A percentile compares a stretch with the other conserved stretches of the same genome.
phyloP scores from a whole-genome alignment of 129 eudicot genomes.

The Tanacetum coccineum region DNA sequence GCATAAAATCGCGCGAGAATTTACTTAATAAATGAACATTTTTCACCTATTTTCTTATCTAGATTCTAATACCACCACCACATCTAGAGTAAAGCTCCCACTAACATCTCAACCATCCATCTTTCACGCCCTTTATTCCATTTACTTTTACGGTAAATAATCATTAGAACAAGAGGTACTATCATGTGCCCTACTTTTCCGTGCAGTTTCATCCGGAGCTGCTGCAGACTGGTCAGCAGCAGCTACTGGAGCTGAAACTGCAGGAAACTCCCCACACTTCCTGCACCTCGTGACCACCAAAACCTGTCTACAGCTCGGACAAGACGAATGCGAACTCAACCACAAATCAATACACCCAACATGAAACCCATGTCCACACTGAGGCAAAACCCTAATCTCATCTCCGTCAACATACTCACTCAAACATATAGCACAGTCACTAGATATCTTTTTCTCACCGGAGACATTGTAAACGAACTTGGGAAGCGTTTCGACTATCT shows the following conservation, averaged over 20 bases:
- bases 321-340: conserved; percentile 79
- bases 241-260: conserved; percentile 16
- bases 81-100: not conserved
- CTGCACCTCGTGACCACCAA: conserved; percentile 48
- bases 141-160: conserved; percentile 31
- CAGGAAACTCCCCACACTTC: conserved; percentile 61
- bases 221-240: too few relatives aligned
- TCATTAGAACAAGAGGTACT: conserved; percentile 29
- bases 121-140: conserved; percentile 14
- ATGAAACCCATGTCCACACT: conserved; percentile 82
- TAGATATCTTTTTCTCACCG: conserved; percentile 13
- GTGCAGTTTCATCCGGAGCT: conserved; percentile 9
- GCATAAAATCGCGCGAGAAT: too few relatives aligned
- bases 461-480: conserved; percentile 30
- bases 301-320: conserved; percentile 80
- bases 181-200: conserved; percentile 23
- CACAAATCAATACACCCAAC: conserved; percentile 69
- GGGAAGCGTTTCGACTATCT: conserved; percentile 47
- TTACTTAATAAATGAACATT: not conserved
- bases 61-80: conserved; percentile 24
- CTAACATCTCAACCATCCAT: conserved; percentile 20
- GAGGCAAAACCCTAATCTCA: conserved; percentile 74
- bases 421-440: conserved; percentile 82
- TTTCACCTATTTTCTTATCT: not conserved
- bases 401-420: conserved; percentile 72